phyloP scores from a whole-genome alignment of 345 rosid genomes.

The Erucastrum elatum region DNA sequence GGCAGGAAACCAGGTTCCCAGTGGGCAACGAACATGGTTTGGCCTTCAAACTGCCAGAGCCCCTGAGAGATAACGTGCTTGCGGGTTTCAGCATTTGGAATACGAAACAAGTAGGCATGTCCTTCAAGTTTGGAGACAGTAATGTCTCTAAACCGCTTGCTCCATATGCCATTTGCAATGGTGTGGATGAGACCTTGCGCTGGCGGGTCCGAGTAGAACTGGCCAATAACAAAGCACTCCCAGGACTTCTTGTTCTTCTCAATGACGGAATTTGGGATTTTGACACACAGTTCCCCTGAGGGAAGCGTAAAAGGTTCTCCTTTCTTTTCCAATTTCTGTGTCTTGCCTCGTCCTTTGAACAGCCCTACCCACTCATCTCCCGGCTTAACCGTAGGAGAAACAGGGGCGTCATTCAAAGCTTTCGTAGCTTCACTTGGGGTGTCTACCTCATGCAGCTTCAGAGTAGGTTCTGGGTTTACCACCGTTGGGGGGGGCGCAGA shows the following conservation, averaged over 20 bases:
- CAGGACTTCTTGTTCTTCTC: neutral
- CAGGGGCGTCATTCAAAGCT: neutral
- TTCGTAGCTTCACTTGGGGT: neutral
- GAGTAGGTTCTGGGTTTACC: too few species aligned
- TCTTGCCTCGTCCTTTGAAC: neutral
- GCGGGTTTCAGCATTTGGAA: neutral
- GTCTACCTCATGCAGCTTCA: neutral
- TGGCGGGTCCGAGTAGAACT: neutral
- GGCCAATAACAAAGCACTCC: neutral
- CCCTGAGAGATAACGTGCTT: neutral
- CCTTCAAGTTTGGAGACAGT: neutral
- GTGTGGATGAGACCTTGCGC: neutral
- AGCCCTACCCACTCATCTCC: neutral
- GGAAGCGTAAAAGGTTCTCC: neutral
- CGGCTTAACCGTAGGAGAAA: neutral
- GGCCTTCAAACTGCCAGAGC: neutral
- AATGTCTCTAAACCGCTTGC: neutral
- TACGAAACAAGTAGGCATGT: neutral
- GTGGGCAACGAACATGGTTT: neutral
- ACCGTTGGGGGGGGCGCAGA: too few species aligned
- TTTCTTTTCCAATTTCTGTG: neutral
- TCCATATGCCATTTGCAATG: neutral
- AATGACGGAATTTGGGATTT: neutral
- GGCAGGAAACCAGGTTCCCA: neutral
- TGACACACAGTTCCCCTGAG: neutral